These are phyloP conservation scores for Cercospora nicotianae DNA, from an alignment of 2,329 filamentous ascomycete genomes.

Conservation along the genomic window DNA sequence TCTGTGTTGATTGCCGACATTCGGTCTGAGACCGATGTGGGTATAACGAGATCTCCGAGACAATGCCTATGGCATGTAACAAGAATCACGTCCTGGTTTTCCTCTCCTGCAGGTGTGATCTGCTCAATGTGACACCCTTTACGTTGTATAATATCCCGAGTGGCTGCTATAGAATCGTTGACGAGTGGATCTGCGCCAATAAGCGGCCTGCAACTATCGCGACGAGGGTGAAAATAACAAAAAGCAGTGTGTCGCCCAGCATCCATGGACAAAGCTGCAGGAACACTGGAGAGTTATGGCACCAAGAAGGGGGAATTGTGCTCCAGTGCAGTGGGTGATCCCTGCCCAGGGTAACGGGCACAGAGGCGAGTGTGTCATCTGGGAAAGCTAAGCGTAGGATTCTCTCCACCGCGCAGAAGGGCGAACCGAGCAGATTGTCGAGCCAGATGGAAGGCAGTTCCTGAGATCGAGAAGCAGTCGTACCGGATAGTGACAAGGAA, in stretches of 20 bases:
- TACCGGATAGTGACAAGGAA: conserved; percentile 19
- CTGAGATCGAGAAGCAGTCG: conserved; percentile 19
- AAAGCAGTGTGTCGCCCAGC: background rate
- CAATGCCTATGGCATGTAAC: background rate
- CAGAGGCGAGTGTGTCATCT: conserved; percentile 19
- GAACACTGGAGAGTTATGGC: conserved; percentile 13
- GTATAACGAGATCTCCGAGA: background rate
- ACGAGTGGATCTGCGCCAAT: background rate
- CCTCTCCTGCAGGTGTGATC: background rate
- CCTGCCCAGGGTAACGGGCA: background rate
- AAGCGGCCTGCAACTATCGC: background rate
- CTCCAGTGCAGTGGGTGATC: conserved; percentile 11
- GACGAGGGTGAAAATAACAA: background rate
- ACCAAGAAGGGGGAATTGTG: conserved; percentile 13
- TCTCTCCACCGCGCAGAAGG: conserved; percentile 15
- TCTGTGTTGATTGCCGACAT: background rate
- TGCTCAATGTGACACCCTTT: background rate
- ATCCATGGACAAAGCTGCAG: conserved; percentile 7
- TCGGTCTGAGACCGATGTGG: background rate
- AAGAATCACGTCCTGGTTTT: background rate
- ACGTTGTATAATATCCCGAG: background rate
- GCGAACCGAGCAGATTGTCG: conserved; percentile 6
- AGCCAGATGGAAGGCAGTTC: conserved; percentile 15
- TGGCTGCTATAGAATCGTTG: background rate
- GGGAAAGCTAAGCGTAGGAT: conserved; percentile 9